phyloP scores from a whole-genome alignment of 75 land plant species.

The Selaginella moellendorffii region DNA sequence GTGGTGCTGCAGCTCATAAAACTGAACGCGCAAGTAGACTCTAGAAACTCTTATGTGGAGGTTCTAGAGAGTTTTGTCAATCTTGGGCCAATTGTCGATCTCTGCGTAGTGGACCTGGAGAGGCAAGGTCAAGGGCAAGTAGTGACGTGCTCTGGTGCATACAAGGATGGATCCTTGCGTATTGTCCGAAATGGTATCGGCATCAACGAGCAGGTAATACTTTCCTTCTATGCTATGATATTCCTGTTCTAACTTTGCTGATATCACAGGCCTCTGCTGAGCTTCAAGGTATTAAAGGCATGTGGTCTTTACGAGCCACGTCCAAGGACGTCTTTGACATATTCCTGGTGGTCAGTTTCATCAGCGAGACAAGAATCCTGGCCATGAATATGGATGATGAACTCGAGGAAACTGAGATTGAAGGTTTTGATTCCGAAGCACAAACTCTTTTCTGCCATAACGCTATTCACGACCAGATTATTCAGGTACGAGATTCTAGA shows the following conservation, averaged over 20 bases:
- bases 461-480: conserved; percentile 76
- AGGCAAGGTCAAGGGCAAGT: conserved; percentile 99
- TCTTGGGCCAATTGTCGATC: conserved; percentile 94
- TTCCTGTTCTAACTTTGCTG: not conserved
- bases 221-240: too few relatives aligned
- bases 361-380: conserved; percentile 86
- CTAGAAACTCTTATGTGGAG: conserved; percentile 87
- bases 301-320: conserved; percentile 93
- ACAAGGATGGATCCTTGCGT: conserved; percentile 97
- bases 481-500: conserved; percentile 49
- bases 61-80: conserved; percentile 94
- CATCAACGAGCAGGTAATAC: conserved; percentile 96
- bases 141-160: conserved; percentile 99
- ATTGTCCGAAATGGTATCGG: conserved; percentile 98
- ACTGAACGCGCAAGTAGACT: conserved; percentile 74
- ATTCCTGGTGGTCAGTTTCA: conserved; percentile 95
- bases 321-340: conserved; percentile 78
- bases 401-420: conserved; percentile 94
- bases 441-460: conserved; percentile 88
- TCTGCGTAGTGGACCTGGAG: conserved; percentile 98
- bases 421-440: conserved; percentile 74
- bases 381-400: conserved; percentile 98
- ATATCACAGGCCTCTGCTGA: conserved; percentile 90
- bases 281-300: conserved; percentile 94
- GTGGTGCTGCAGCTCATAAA: conserved; percentile 63